A percentile compares a stretch with the other conserved stretches of the same genome.
Conservation (phyloP, 164 flowering plant species). For the Annona cherimola region DNA sequence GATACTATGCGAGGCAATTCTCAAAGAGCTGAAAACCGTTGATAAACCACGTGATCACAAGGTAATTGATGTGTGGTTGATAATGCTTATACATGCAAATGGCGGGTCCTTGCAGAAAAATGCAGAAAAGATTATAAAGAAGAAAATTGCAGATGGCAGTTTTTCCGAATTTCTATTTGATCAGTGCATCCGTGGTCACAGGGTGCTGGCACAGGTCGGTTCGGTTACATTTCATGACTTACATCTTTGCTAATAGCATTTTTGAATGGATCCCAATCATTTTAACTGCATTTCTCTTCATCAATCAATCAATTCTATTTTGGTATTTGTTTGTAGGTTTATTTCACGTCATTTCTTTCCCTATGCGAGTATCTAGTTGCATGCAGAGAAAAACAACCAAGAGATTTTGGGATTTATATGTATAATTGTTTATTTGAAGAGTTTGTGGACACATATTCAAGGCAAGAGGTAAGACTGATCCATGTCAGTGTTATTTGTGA, state of each 20-base stretch:
- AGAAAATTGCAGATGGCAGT: conserved; percentile 58
- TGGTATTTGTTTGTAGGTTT: conserved; percentile 38
- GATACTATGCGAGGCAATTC: conserved; percentile 45
- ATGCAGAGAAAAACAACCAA: conserved; percentile 64
- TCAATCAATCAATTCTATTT: background rate
- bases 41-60: conserved; percentile 62
- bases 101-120: conserved; percentile 52
- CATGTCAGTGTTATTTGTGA: background rate
- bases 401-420: conserved; percentile 59
- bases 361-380: conserved; percentile 58
- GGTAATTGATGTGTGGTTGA: conserved; percentile 77
- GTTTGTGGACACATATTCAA: conserved; percentile 49
- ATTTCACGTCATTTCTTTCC: conserved; percentile 53
- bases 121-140: conserved; percentile 55
- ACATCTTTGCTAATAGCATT: background rate
- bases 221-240: background rate
- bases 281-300: background rate
- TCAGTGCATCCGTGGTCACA: conserved; percentile 61
- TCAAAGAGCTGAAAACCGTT: conserved; percentile 59
- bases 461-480: conserved; percentile 64
- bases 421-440: conserved; percentile 56
- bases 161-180: conserved; percentile 51
- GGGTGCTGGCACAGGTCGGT: conserved; percentile 55
- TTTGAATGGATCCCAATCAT: background rate
- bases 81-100: conserved; percentile 61